Evolutionary conservation across 2,329 filamentous ascomycete species (phyloP), one percentile per base, ranked within the genome.

Genomic region (Calonectria pseudoreteaudii): DNA sequence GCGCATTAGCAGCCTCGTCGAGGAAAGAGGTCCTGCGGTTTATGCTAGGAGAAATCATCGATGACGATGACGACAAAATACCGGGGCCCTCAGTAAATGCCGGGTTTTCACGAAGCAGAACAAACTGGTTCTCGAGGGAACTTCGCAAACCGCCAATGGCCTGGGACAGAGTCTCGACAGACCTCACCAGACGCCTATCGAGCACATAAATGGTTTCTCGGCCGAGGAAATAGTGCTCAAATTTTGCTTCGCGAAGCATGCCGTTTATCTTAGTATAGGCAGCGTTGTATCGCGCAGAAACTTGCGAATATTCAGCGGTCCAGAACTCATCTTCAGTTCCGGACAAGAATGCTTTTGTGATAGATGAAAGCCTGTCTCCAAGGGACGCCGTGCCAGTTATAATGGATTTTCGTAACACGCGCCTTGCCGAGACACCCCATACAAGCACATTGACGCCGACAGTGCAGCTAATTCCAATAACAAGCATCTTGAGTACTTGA

Each of bases 91-190:
- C 66, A 6, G 23, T 20, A 34, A 66, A 66, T 11, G 41, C 14
- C 28, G 71, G 71, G 18, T 44, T 52, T 30, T 73, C 71, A 3
- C 71, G 66, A 36, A 73, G 66, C 38, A 73, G 60, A 20, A 67
- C 52, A 28, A 73, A 66, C 56, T 70, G 72, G 41, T 76, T 74
- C 36, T 78, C 77, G 11, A 71, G 50, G 8, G 53, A 95, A 86
- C 95, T 98, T 77, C 95, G 91, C 80, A 99, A 86, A 10, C 96
- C 97, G 83, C 96, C 96, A 76, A 98, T 93, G 77, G 95, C 95
- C 82, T 98, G 96, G 6, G 95, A 93, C 34, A 98, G 89, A 60
- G 91, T 92, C 82, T 98, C 95, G 80, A 98, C 91, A 77, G 94
- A 96, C 80, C 95, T 93, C 56, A 96, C 94, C 5, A 98, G 89